Base-by-base conservation (phyloP, 2,329 filamentous ascomycete genomes). In the Claviceps purpurea region DNA sequence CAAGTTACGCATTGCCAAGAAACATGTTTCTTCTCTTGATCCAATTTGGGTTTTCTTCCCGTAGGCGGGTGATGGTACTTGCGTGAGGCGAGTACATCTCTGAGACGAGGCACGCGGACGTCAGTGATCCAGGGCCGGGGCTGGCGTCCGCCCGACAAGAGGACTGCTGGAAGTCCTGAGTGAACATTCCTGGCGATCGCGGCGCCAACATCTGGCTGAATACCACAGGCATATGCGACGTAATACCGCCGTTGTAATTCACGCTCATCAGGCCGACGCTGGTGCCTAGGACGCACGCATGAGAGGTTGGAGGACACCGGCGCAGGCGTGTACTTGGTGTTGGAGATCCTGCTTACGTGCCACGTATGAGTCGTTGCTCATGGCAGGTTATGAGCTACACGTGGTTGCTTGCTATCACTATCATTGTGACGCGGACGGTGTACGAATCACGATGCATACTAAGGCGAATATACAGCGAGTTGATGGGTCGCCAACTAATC, bases 131-230 rank as follows among this genome's bases (percentile, higher is more conserved):
- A 70, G 5, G 82, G 63, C 1, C 62, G 59, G 1, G 73, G 67
- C 18, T 69, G 67, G 3, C 78, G 72, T 2, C 73, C 73, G 39
- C 78, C 79, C 0, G 75, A 73, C 37, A 77, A 64, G 13, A 81
- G 55, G 2, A 80, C 4, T 59, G 55, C 22, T 73, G 66, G 56
- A 76, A 80, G 50, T 75, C 72, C 24, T 78, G 63, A 4, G 73
- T 64, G 52, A 79, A 75, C 44, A 77, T 64, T 53, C 77, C 68
- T 2, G 56, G 55, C 5, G 61, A 62, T 1, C 56, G 40, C 2
- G 59, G 47, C 57, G 24, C 53, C 49, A 52, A 52, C 30, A 3
- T 58, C 1, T 56, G 20, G 45, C n/a, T 53, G 55, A 16, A n/a
- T 11, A 18, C 6, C 18, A 11, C 40, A 8, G 62, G 65, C 1